A percentile compares a stretch with the other conserved stretches of the same genome.
phyloP scores from a whole-genome alignment of 1,284 basidiomycete genomes.

The Papiliotrema flavescens region DNA sequence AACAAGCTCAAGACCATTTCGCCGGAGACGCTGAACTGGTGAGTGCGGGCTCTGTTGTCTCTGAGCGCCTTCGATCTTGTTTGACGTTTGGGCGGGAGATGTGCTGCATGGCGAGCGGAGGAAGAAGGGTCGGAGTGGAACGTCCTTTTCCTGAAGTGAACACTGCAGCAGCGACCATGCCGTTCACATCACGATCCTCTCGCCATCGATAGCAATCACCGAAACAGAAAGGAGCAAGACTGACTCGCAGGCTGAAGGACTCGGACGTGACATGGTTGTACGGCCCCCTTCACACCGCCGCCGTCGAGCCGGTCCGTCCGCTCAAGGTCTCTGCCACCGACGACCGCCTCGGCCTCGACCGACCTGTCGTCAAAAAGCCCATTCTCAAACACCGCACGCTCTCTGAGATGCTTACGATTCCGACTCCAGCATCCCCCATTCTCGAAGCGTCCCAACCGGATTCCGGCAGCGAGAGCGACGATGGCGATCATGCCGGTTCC shows the following conservation, averaged over 20 bases:
- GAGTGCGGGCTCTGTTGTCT: constrained; percentile 41
- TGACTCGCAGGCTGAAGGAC: constrained; percentile 82
- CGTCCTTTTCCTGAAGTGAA: not conserved
- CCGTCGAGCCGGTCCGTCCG: constrained; percentile 61
- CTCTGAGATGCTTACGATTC: constrained; percentile 71
- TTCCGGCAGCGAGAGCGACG: constrained; percentile 41
- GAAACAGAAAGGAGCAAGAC: not conserved
- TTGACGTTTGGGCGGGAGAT: too few species aligned
- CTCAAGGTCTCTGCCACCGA: constrained; percentile 54
- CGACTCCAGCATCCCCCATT: constrained; percentile 56
- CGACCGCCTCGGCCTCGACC: constrained; percentile 55
- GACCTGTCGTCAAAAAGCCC: constrained; percentile 59
- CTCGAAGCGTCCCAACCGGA: constrained; percentile 48
- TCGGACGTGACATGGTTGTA: constrained; percentile 99
- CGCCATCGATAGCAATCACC: not conserved
- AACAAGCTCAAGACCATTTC: constrained; percentile 93
- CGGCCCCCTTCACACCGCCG: constrained; percentile 87
- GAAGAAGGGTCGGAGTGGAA: not conserved
- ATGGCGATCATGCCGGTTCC: constrained; percentile 18
- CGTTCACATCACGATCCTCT: not conserved
- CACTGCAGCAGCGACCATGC: too few species aligned
- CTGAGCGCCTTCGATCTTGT: too few species aligned
- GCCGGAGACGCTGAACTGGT: constrained; percentile 98
- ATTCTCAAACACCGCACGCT: constrained; percentile 96
- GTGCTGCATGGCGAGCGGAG: not conserved